phyloP scores from a whole-genome alignment of 495 filamentous ascomycete genomes.

The Staphylotrichum longicolle region DNA sequence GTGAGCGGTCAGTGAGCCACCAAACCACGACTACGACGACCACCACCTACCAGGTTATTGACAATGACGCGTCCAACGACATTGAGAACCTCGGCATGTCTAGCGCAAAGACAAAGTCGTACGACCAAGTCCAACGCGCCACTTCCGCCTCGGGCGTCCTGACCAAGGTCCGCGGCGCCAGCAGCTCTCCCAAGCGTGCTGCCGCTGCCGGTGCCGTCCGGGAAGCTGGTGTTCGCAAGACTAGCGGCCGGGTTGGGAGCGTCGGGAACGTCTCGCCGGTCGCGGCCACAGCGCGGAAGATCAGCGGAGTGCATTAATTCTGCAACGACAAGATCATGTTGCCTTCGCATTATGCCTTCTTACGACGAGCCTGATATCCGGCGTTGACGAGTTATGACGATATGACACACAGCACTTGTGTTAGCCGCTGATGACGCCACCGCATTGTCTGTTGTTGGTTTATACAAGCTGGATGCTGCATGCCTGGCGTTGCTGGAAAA shows the following conservation, averaged over 20 bases:
- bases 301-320: conserved; percentile 35
- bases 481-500: conserved; percentile 15
- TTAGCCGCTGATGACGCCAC: neutral
- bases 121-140: conserved; percentile 55
- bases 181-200: conserved; percentile 53
- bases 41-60: conserved; percentile 56
- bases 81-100: conserved; percentile 51
- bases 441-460: conserved; percentile 1
- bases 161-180: conserved; percentile 70
- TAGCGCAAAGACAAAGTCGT: conserved; percentile 60
- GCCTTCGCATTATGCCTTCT: neutral
- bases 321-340: neutral
- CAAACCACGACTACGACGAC: conserved; percentile 62
- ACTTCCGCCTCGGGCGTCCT: conserved; percentile 65
- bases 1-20: conserved; percentile 48
- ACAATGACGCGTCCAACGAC: conserved; percentile 56
- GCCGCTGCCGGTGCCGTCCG: conserved; percentile 51
- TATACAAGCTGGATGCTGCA: conserved; percentile 3
- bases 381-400: conserved; percentile 21
- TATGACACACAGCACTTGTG: conserved; percentile 4
- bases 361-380: neutral
- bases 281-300: conserved; percentile 38
- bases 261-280: conserved; percentile 46
- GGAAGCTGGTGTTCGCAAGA: conserved; percentile 74
- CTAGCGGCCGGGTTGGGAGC: conserved; percentile 89